Base-by-base conservation (phyloP, 352 stramenopile species). In the Saprolegnia parasitica region DNA sequence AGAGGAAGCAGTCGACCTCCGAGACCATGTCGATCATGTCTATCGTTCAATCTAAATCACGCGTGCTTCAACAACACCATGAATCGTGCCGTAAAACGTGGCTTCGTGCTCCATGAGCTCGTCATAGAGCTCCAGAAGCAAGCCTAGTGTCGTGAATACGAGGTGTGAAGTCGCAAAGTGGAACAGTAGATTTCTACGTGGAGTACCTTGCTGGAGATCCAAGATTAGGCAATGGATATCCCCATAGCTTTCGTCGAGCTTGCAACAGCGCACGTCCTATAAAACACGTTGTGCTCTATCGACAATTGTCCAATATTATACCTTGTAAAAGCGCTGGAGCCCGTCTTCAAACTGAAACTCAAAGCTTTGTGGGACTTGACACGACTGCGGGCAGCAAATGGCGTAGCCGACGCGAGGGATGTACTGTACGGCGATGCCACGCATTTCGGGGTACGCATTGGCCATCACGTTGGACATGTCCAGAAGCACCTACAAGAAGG, bases 311-410 rank as follows among this genome's bases (percentile, higher is more conserved):
- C 5, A 23, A 6, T 23, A 1, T 3, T 35, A 9, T 63, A 93
- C 87, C 76, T 95, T 95, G 78, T 92, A 95, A 61, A 91, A 93
- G 68, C 93, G 92, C 1, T 85, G 91, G 1, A 79, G 78, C 23
- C 92, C 84, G 52, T 93, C 86, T 79, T 93, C 86, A 66, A 93
- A 95, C 73, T 95, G 87, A 64, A 93, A 95, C 15, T 90, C 76
- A 42, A 95, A 95, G 50, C 88, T 83, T 10, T 15, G 54, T 21
- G 84, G 76, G 16, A 93, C 65, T 45, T 77, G 79, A 26, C 81
- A 91, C 11, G 79, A 75, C 5, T 82, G 80, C 66, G 91, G 81
- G 54, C 84, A 93, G 61, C 81, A 90, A 35, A 95, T 85, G 16
- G 93, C 86, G 73, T 93, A 96, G 13, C 87, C 87, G 39, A 94